phyloP scores from a whole-genome alignment of 1,284 basidiomycete species.

The Trichosporon sp. region DNA sequence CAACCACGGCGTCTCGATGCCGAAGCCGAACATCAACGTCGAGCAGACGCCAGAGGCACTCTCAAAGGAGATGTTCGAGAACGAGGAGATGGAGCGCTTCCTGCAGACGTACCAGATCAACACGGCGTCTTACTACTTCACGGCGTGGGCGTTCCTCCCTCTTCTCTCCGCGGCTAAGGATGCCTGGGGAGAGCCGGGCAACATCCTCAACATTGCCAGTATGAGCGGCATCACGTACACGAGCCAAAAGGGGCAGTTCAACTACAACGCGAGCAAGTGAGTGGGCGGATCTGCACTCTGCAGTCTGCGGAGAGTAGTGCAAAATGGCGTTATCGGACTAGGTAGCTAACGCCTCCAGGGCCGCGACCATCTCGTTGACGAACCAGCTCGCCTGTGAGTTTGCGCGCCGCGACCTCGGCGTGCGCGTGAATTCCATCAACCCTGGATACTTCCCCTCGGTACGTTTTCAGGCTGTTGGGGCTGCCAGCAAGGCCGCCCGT shows the following conservation, averaged over 20 bases:
- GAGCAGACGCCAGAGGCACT: slow-evolving; percentile 52
- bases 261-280: slow-evolving; percentile 54
- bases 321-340: too few relatives aligned
- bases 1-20: slow-evolving; percentile 25
- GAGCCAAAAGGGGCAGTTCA: slow-evolving; percentile 49
- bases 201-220: slow-evolving; percentile 52
- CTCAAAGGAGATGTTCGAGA: slow-evolving; percentile 52
- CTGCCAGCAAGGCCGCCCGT: too few relatives aligned
- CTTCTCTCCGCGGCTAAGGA: slow-evolving; percentile 50
- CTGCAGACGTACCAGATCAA: slow-evolving; percentile 51
- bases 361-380: slow-evolving; percentile 39
- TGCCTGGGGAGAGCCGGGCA: slow-evolving; percentile 49
- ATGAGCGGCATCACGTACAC: slow-evolving; percentile 30
- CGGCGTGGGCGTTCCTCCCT: slow-evolving; percentile 55
- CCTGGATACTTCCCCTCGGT: slow-evolving; percentile 42
- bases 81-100: slow-evolving; percentile 51
- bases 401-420: slow-evolving; percentile 35
- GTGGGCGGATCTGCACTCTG: slow-evolving; percentile 38
- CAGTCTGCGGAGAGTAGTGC: not conserved
- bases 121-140: slow-evolving; percentile 54
- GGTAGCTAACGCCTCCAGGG: slow-evolving; percentile 32
- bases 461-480: not conserved
- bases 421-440: slow-evolving; percentile 41
- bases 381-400: slow-evolving; percentile 43
- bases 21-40: slow-evolving; percentile 21